Percentiles rank a stretch among this genome's conserved stretches.
These are phyloP conservation scores for Melaleuca quinquenervia DNA, from an alignment of 345 rosid genomes.

Conservation along the genomic window DNA sequence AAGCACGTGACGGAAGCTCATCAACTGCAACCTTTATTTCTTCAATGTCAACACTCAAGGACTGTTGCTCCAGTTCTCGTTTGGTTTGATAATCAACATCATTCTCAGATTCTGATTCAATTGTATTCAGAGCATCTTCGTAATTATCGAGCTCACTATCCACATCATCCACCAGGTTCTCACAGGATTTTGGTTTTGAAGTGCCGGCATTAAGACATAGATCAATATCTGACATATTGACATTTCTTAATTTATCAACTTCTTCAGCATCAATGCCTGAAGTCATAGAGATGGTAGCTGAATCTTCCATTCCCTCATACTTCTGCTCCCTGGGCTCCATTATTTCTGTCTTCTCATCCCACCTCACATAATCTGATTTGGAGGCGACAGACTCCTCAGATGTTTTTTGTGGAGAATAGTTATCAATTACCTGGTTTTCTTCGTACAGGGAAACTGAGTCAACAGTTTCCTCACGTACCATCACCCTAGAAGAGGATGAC, in stretches of 20 bases:
- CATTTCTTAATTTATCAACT: constrained; percentile 6
- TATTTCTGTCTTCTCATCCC: constrained; percentile 85
- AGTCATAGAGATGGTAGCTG: not conserved
- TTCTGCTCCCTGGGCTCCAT: constrained; percentile 28
- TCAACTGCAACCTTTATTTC: constrained; percentile 9
- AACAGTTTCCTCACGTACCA: constrained; percentile 22
- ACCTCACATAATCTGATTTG: constrained; percentile 40
- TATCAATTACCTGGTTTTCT: constrained; percentile 19
- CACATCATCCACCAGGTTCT: constrained; percentile 28
- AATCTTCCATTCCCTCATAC: constrained; percentile 18
- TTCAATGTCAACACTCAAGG: constrained; percentile 2
- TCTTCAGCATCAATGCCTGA: not conserved
- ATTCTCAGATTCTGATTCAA: constrained; percentile 69
- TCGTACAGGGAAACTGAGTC: constrained; percentile 31
- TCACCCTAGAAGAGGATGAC: constrained; percentile 21
- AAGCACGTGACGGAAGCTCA: not conserved
- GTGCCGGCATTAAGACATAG: constrained; percentile 10
- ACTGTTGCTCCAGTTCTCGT: constrained; percentile 25
- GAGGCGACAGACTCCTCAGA: constrained; percentile 23
- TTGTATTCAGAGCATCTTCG: constrained; percentile 76
- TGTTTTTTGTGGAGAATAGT: constrained; percentile 19
- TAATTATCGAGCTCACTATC: constrained; percentile 77
- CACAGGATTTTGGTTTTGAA: constrained; percentile 14
- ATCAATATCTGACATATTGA: constrained; percentile 11
- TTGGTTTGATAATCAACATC: constrained; percentile 40